phyloP scores from a whole-genome alignment of 176 grass and related monocot genomes.

The Ensete ventricosum region DNA sequence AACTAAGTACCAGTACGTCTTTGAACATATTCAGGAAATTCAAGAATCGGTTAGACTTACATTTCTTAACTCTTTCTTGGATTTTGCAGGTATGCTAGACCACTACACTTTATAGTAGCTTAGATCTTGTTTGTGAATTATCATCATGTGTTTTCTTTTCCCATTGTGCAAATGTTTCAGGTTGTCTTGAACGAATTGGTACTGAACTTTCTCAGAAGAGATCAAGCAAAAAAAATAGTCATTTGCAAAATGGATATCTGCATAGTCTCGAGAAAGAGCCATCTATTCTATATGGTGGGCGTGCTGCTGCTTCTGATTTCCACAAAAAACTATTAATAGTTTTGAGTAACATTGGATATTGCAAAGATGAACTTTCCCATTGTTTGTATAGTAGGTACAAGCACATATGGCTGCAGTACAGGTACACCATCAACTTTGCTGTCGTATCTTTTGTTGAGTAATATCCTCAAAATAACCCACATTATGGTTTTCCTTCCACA shows the following conservation, averaged over 20 bases:
- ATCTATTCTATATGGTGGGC: conserved; percentile 29
- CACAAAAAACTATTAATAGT: conserved; percentile 86
- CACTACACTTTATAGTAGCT: conserved; percentile 1
- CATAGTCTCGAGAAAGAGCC: conserved; percentile 52
- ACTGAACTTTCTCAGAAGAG: conserved; percentile 55
- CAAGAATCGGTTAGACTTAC: conserved; percentile 93
- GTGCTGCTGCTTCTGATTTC: conserved; percentile 24
- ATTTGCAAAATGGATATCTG: conserved; percentile 70
- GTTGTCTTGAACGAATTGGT: conserved; percentile 82
- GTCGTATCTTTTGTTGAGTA: neutral
- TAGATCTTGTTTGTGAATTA: neutral
- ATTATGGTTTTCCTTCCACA: neutral
- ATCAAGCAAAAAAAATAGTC: conserved; percentile 69
- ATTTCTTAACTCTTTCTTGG: conserved; percentile 91
- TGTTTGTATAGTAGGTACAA: conserved; percentile 79
- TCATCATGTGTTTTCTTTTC: conserved; percentile 2
- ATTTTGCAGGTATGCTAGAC: conserved; percentile 69
- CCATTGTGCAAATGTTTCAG: conserved; percentile 43
- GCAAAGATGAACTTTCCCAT: conserved; percentile 81
- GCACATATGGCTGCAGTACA: conserved; percentile 67
- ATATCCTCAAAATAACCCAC: neutral
- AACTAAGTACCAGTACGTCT: conserved; percentile 60
- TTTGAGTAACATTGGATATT: conserved; percentile 99
- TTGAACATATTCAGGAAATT: conserved; percentile 91
- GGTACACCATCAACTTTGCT: conserved; percentile 26